Percentiles rank a stretch among this genome's conserved stretches.
These are phyloP conservation scores for Cardiospermum halicacabum DNA, from an alignment of 345 rosid species.

Conservation along the genomic window DNA sequence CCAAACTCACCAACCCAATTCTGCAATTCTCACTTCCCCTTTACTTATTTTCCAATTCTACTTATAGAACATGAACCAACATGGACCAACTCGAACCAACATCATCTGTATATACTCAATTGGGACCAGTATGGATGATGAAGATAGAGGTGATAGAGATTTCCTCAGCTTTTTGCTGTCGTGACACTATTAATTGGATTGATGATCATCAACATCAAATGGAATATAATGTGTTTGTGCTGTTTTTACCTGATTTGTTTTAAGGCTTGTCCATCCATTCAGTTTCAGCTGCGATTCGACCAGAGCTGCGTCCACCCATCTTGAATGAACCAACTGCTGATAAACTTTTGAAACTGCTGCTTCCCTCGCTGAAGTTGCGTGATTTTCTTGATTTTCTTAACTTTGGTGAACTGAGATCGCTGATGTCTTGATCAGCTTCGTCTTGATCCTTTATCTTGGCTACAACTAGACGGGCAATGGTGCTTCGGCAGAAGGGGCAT, in stretches of 20 bases:
- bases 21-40: conserved; percentile 27
- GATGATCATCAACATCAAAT: conserved; percentile 19
- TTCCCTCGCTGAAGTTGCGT: conserved; percentile 71
- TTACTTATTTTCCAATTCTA: conserved; percentile 39
- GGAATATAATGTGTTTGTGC: conserved; percentile 26
- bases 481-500: conserved; percentile 96
- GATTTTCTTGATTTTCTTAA: conserved; percentile 63
- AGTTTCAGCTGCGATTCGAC: conserved; percentile 57
- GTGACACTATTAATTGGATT: conserved; percentile 7
- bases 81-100: conserved; percentile 30
- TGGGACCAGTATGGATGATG: too few species aligned
- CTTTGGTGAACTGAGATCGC: conserved; percentile 56
- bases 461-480: conserved; percentile 57
- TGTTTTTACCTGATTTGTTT: conserved; percentile 14
- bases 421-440: conserved; percentile 44
- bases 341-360: conserved; percentile 91
- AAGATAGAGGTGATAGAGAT: background rate
- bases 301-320: conserved; percentile 69
- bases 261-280: conserved; percentile 59
- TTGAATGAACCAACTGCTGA: conserved; percentile 60
- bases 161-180: conserved; percentile 13
- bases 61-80: conserved; percentile 27
- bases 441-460: conserved; percentile 47
- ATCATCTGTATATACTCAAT: background rate
- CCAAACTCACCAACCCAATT: conserved; percentile 37